Base-by-base conservation (phyloP, 1,284 basidiomycete species). In the Singerocomus rubriflavus region DNA sequence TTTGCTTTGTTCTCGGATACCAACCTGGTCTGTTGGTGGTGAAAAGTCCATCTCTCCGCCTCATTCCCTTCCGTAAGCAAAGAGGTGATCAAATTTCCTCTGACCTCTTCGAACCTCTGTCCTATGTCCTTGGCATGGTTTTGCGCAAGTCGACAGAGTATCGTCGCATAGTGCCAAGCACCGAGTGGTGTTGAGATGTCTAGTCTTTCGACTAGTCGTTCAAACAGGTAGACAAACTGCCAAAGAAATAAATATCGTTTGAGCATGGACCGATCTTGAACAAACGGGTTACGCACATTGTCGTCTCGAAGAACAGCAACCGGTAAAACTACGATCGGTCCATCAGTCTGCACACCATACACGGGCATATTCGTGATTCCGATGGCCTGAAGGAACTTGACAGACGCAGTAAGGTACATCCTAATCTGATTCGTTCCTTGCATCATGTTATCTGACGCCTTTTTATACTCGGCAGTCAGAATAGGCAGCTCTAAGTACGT, bases 381-480 rank as follows among this genome's bases (percentile, higher is more conserved):
- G 38, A 48, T 0, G 4, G 45, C 46, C 4, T 48, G 42, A 3
- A 56, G 50, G 36, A 53, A 56, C 21, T 55, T 55, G 38, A 57
- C 35, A 2, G 50, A 57, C 4, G 55, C 27, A 1, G 50, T 38
- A 14, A 53, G 50, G 5, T 49, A 57, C 54, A 55, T 57, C 29
- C 55, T 44, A 5, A 57, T 7, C 25, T 56, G 50, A 25, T 56
- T 56, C 5, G 36, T 57, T 1, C 45, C 41, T 17, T 55, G 46
- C 16, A 26, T 32, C 3, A 25, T 2, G 13, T 6, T n/a, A 5
- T 36, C 49, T 1, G 37, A 46, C 2, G 36, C 36, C 31, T 40
- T 51, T 14, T 56, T 55, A 40, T 55, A 46, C 29, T 57, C 50
- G 30, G 27, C 54, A 3, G 44, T 10, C 13, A 55, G 31, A 17